phyloP scores from a whole-genome alignment of 192 early-diverging fungal genomes.

The Lunasporangiospora selenospora region DNA sequence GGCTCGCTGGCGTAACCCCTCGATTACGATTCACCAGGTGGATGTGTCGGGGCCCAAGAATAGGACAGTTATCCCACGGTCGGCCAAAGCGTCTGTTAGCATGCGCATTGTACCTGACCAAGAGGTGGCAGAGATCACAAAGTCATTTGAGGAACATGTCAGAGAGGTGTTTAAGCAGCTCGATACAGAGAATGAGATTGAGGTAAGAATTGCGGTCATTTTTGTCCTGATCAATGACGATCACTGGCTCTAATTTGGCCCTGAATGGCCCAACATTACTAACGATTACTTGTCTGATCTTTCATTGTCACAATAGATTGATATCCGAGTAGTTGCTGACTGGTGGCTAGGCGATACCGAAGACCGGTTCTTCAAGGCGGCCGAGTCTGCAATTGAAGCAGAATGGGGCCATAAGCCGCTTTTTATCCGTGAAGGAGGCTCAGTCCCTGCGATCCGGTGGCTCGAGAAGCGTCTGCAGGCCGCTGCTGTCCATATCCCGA shows the following conservation, averaged over 20 bases:
- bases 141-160: constrained; percentile 62
- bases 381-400: constrained; percentile 66
- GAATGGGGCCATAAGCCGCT: constrained; percentile 70
- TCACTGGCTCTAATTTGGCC: too few species aligned
- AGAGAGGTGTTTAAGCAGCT: constrained; percentile 55
- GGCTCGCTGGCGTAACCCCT: constrained; percentile 77
- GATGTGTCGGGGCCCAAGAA: constrained; percentile 77
- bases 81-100: constrained; percentile 70
- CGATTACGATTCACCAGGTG: constrained; percentile 77
- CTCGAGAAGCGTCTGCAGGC: constrained; percentile 71
- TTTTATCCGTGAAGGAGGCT: constrained; percentile 80
- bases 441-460: constrained; percentile 79
- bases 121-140: constrained; percentile 64
- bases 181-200: constrained; percentile 55
- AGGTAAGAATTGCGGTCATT: constrained; percentile 35
- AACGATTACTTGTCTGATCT: constrained; percentile 7
- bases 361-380: constrained; percentile 71
- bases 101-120: constrained; percentile 83
- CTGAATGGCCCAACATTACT: too few species aligned
- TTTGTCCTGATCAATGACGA: too few species aligned
- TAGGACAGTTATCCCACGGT: constrained; percentile 72
- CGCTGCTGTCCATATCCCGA: constrained; percentile 74
- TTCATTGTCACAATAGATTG: constrained; percentile 51
- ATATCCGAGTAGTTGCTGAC: constrained; percentile 68
- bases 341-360: constrained; percentile 81